Evolutionary conservation across 139 green algal species (phyloP).

Genomic region (Auxenochlorella pyrenoidosa): DNA sequence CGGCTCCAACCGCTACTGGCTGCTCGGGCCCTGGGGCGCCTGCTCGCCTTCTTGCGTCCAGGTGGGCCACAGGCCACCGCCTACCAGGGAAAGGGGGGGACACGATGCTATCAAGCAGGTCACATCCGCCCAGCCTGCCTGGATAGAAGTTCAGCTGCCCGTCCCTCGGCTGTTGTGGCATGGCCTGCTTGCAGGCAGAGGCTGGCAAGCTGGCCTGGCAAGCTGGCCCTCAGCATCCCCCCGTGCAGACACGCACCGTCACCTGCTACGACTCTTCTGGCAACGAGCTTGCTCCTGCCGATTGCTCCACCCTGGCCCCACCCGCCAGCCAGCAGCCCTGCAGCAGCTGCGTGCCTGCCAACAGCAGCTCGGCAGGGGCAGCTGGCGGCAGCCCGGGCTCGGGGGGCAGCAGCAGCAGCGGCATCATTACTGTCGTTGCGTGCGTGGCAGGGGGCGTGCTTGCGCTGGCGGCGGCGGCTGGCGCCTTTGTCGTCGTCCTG

Average conservation of each 20-base stretch:
- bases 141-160: too few relatives aligned
- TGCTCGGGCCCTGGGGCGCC: constrained; percentile 1
- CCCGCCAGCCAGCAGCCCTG: background rate
- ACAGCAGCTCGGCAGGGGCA: background rate
- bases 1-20: constrained; percentile 1
- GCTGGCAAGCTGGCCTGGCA: background rate
- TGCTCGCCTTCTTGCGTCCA: background rate
- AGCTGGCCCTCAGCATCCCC: background rate
- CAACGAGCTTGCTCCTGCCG: background rate
- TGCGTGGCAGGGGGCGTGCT: background rate
- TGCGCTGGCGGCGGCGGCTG: background rate
- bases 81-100: background rate
- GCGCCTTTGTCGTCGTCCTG: background rate
- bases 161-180: too few relatives aligned
- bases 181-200: background rate
- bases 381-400: background rate
- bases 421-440: background rate
- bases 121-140: background rate
- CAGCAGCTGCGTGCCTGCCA: background rate
- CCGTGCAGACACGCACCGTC: background rate
- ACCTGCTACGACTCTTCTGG: background rate
- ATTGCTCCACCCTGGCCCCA: background rate
- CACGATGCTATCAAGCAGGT: background rate
- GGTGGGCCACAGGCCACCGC: background rate
- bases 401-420: background rate